These are phyloP conservation scores for Monascus ruber DNA, from an alignment of 2,329 filamentous ascomycete species.

Conservation along the genomic window DNA sequence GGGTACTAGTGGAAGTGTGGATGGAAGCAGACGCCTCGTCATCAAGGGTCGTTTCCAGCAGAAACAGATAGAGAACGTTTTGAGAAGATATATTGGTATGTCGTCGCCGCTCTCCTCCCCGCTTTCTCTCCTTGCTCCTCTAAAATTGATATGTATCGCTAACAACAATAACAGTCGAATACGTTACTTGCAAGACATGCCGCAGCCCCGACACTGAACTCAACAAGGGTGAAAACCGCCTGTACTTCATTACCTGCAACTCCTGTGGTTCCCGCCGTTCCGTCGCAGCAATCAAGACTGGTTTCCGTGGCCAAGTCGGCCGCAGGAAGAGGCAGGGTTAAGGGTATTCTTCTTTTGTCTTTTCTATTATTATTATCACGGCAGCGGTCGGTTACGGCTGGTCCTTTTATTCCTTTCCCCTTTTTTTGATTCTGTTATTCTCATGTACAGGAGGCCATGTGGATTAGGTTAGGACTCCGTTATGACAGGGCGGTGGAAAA, in stretches of 20 bases:
- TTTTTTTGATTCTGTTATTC: neutral
- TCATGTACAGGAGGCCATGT: conserved; percentile 10
- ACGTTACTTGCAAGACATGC: conserved; percentile 98
- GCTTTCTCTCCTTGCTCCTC: neutral
- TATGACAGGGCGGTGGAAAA: conserved; percentile 1
- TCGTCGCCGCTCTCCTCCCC: conserved; percentile 10
- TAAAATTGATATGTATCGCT: neutral
- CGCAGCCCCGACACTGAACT: conserved; percentile 88
- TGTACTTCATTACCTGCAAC: conserved; percentile 98
- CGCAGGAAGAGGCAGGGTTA: conserved; percentile 94
- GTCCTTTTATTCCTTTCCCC: conserved; percentile 4
- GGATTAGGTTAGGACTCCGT: conserved; percentile 7
- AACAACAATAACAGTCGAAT: conserved; percentile 57
- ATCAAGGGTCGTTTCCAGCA: conserved; percentile 99
- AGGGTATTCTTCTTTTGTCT: conserved; percentile 14
- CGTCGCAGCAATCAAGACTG: conserved; percentile 97
- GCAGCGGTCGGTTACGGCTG: neutral
- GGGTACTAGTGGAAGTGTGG: conserved; percentile 92
- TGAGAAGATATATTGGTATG: conserved; percentile 88
- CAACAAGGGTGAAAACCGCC: conserved; percentile 96
- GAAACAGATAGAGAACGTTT: conserved; percentile 96
- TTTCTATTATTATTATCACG: conserved; percentile 1
- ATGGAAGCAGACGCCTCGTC: conserved; percentile 82
- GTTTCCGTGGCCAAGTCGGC: conserved; percentile 99
- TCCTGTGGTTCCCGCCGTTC: conserved; percentile 71